A percentile compares a stretch with the other conserved stretches of the same genome.
These are phyloP conservation scores for Gleditsia sinensis DNA, from an alignment of 306 rosid genomes.

Conservation along the genomic window DNA sequence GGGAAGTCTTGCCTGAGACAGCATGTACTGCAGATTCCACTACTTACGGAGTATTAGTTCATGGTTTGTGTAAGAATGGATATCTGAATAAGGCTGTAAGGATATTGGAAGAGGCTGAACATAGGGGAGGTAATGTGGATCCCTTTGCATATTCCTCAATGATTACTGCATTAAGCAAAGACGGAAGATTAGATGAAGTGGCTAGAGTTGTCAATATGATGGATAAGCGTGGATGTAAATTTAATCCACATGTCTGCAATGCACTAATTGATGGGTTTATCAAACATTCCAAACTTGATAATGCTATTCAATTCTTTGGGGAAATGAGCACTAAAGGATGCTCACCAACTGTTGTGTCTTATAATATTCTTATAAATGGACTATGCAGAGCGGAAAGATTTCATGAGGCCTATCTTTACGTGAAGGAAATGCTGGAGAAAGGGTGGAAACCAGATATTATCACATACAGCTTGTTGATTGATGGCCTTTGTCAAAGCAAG, in stretches of 20 bases:
- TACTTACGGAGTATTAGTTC: conserved; percentile 66
- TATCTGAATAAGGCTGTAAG: conserved; percentile 64
- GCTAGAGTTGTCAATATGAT: conserved; percentile 51
- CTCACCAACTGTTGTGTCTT: conserved; percentile 71
- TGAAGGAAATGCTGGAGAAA: conserved; percentile 74
- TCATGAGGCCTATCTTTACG: conserved; percentile 60
- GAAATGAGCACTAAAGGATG: conserved; percentile 64
- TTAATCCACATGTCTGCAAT: conserved; percentile 69
- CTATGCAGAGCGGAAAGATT: conserved; percentile 68
- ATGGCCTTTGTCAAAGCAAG: conserved; percentile 69
- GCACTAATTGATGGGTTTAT: conserved; percentile 68
- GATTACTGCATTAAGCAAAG: conserved; percentile 66
- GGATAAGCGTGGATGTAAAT: conserved; percentile 51
- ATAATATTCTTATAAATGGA: conserved; percentile 81
- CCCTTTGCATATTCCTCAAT: conserved; percentile 70
- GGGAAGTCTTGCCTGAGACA: conserved; percentile 56
- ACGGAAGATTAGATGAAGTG: conserved; percentile 73
- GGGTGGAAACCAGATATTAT: conserved; percentile 80
- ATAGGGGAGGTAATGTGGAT: conserved; percentile 52
- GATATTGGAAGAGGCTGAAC: conserved; percentile 63
- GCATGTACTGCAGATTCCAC: conserved; percentile 51
- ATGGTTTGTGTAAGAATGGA: conserved; percentile 84
- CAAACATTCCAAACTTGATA: conserved; percentile 62
- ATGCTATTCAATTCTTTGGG: conserved; percentile 55
- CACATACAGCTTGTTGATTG: conserved; percentile 72